phyloP scores from a whole-genome alignment of 2,329 filamentous ascomycete species.

The Camillea tinctor region DNA sequence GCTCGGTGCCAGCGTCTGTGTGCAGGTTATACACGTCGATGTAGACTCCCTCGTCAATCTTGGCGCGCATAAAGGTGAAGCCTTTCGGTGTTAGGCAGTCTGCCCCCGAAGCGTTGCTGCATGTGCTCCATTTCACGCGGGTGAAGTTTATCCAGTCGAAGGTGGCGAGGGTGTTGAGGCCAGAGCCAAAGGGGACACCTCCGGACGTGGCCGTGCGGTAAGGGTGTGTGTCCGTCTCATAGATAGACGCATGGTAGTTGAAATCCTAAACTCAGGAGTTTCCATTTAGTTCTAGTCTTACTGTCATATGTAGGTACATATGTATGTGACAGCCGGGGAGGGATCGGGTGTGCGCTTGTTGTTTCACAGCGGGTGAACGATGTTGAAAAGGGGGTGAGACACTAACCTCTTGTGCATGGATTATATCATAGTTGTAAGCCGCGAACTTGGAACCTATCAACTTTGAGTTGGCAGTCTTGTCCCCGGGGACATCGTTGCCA shows the following conservation, averaged over 20 bases:
- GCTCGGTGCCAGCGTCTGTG: constrained; percentile 59
- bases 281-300: neutral
- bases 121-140: constrained; percentile 58
- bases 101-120: constrained; percentile 51
- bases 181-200: constrained; percentile 61
- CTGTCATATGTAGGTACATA: neutral
- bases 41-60: constrained; percentile 51
- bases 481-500: constrained; percentile 58
- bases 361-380: neutral
- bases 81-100: constrained; percentile 71
- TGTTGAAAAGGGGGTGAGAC: neutral
- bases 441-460: constrained; percentile 57
- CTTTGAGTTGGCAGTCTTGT: constrained; percentile 58
- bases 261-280: constrained; percentile 47
- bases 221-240: constrained; percentile 57
- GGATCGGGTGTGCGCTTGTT: constrained; percentile 8
- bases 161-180: constrained; percentile 63
- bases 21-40: constrained; percentile 67
- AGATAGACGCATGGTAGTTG: constrained; percentile 65
- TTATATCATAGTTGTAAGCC: constrained; percentile 57
- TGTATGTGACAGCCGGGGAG: neutral
- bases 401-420: constrained; percentile 61
- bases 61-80: constrained; percentile 64
- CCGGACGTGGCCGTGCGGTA: constrained; percentile 64
- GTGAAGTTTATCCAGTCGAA: constrained; percentile 55